Evolutionary conservation across 768 basidiomycete genomes (phyloP).

Genomic region (Lactarius quietus): DNA sequence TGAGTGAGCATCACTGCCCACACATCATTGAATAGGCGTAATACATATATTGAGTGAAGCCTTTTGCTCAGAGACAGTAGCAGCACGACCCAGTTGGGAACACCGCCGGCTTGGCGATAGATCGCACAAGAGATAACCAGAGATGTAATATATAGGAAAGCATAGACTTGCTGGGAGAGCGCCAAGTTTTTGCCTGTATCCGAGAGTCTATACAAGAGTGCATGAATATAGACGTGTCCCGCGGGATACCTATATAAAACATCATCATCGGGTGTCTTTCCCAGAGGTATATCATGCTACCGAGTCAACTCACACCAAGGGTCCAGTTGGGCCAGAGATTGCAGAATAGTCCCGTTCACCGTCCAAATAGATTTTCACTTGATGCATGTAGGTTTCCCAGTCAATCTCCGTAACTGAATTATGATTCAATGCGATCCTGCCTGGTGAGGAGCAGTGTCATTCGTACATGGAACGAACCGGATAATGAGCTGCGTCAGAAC

Average conservation of each 20-base stretch:
- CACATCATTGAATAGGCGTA: slow-evolving; percentile 94
- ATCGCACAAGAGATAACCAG: slow-evolving; percentile 63
- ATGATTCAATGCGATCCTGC: slow-evolving; percentile 24
- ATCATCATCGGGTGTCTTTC: neutral
- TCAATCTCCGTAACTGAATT: slow-evolving; percentile 94
- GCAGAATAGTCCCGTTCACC: slow-evolving; percentile 81
- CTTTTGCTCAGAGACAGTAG: slow-evolving; percentile 86
- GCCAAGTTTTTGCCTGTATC: slow-evolving; percentile 54
- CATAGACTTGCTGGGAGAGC: slow-evolving; percentile 77
- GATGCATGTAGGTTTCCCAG: slow-evolving; percentile 94
- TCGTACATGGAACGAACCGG: slow-evolving; percentile 71
- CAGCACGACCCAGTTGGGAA: slow-evolving; percentile 70
- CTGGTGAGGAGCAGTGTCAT: slow-evolving; percentile 33
- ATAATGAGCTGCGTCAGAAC: slow-evolving; percentile 78
- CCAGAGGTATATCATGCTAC: neutral
- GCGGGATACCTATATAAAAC: slow-evolving; percentile 76
- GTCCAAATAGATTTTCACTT: slow-evolving; percentile 69
- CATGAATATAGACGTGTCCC: slow-evolving; percentile 84
- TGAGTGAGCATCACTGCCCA: slow-evolving; percentile 72
- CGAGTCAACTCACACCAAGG: slow-evolving; percentile 67
- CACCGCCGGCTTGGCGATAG: slow-evolving; percentile 55
- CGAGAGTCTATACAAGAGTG: slow-evolving; percentile 61
- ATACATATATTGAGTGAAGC: slow-evolving; percentile 86
- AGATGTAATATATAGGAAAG: slow-evolving; percentile 63
- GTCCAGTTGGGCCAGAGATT: slow-evolving; percentile 89